Percentiles rank a stretch among this genome's conserved stretches.
Conservation (phyloP, 1,284 basidiomycete species). For the Mycosarcoma maydis region DNA sequence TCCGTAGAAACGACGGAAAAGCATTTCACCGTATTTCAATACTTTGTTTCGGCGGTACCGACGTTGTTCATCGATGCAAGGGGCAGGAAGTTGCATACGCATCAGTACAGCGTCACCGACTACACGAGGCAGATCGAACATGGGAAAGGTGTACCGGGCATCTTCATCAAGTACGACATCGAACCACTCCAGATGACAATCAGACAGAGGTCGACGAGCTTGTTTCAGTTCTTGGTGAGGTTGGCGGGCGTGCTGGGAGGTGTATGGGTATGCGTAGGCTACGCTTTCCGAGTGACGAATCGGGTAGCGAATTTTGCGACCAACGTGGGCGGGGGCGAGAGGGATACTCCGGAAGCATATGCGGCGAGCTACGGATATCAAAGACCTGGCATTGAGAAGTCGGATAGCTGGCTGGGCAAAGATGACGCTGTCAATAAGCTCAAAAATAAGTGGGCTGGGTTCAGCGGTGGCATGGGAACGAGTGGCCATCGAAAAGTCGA, state of each 20-base stretch:
- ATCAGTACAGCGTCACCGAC: constrained; percentile 95
- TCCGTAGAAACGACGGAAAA: constrained; percentile 80
- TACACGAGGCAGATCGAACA: constrained; percentile 82
- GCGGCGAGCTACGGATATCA: constrained; percentile 35
- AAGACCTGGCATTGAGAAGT: constrained; percentile 10
- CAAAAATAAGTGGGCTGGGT: constrained; percentile 39
- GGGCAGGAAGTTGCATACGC: constrained; percentile 75
- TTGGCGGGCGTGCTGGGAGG: constrained; percentile 70
- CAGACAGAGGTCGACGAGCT: constrained; percentile 82
- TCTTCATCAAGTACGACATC: constrained; percentile 77
- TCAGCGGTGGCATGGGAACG: constrained; percentile 17
- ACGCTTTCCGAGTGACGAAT: constrained; percentile 53
- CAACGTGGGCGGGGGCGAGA: constrained; percentile 10
- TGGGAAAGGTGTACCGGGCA: constrained; percentile 78
- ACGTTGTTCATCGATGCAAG: constrained; percentile 85
- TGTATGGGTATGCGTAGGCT: constrained; percentile 64
- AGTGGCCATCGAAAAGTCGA: constrained; percentile 39
- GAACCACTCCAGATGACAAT: constrained; percentile 88
- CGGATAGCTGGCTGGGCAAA: constrained; percentile 11
- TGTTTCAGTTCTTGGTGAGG: constrained; percentile 84
- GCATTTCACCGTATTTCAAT: constrained; percentile 76
- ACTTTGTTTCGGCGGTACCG: constrained; percentile 92
- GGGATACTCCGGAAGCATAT: constrained; percentile 32
- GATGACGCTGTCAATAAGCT: constrained; percentile 34
- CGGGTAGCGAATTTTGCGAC: constrained; percentile 37